A percentile compares a stretch with the other conserved stretches of the same genome.
Conservation (phyloP, 176 grass and related monocot species). For the Canna indica region DNA sequence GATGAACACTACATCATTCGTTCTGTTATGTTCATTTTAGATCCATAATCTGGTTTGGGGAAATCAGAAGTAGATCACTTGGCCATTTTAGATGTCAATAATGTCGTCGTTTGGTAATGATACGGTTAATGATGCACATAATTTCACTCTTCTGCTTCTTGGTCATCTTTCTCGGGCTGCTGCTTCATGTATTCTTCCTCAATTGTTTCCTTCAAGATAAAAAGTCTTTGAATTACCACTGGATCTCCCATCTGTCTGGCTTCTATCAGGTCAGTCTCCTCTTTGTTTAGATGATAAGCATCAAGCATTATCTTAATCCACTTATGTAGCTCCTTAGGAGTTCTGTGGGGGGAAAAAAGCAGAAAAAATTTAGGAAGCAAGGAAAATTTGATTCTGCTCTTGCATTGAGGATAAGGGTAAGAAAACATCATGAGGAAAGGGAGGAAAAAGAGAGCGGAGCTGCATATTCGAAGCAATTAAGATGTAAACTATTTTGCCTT, state of each 20-base stretch:
- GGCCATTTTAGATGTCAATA: background rate
- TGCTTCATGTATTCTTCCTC: slow-evolving; percentile 71
- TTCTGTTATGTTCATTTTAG: background rate
- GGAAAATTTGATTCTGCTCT: background rate
- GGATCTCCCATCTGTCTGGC: slow-evolving; percentile 68
- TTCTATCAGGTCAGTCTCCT: slow-evolving; percentile 63
- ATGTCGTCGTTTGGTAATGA: too few species aligned
- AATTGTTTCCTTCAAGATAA: slow-evolving; percentile 66
- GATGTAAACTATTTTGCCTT: background rate
- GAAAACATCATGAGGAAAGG: background rate
- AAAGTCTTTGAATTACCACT: slow-evolving; percentile 64
- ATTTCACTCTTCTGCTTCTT: slow-evolving; percentile 24
- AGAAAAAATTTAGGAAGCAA: background rate
- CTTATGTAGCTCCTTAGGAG: slow-evolving; percentile 79
- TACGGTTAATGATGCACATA: background rate
- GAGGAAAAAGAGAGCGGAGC: background rate
- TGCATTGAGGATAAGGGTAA: background rate
- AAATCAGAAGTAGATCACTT: background rate
- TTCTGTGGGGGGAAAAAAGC: slow-evolving; percentile 45
- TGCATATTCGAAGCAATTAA: background rate
- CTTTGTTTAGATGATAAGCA: slow-evolving; percentile 82
- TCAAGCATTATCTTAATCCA: slow-evolving; percentile 83
- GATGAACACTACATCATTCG: too few species aligned
- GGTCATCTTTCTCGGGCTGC: slow-evolving; percentile 39
- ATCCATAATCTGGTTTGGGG: background rate